Evolutionary conservation across 805 yeast genomes (phyloP), one percentile per base, ranked within the genome.

Genomic region (Sugiyamaella chiloensis): DNA sequence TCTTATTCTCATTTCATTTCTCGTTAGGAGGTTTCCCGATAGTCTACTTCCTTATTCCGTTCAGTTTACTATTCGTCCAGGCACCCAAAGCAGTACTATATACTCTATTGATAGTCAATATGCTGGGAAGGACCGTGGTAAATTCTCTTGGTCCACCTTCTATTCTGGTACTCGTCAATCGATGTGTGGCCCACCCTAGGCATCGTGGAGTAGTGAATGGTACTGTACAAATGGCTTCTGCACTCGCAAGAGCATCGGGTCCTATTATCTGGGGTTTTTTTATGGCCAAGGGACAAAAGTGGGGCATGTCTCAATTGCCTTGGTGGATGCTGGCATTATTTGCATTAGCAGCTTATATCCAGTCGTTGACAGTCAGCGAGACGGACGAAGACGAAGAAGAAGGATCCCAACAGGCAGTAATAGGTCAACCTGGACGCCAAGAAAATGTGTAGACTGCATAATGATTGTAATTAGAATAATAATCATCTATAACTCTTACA

Each of bases 131-230:
- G 51, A 66, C 77, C 2, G 54, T 76, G 5, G 70, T 73, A 5
- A 64, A 66, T 7, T 67, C 83, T 0, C 63, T 76, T 46, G 68
- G 78, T 5, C 74, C 72, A 49, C 83, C 86, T 6, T 78, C 75
- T 50, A 63, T 78, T 19, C 61, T 76, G 50, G 64, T 80, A 16
- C 65, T 81, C 45, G 70, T 79, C 27, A 83, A 79, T 59, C 67
- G 80, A 41, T 73, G 77, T 4, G 71, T 83, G 1, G 73, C 74
- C 11, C 70, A 78, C 14, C 67, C 73, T 50, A 75, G 79, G 53
- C 68, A 83, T 40, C 46, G 58, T 40, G 83, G 83, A 1, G 72
- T 78, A 54, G 72, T 81, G 47, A 81, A 81, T 58, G 81, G 82
- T n/a, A 70, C 78, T 12, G 69, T 80, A 2, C 71, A 79, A 60